Evolutionary conservation across 345 rosid genomes (phyloP).

Genomic region (Brassica incana): DNA sequence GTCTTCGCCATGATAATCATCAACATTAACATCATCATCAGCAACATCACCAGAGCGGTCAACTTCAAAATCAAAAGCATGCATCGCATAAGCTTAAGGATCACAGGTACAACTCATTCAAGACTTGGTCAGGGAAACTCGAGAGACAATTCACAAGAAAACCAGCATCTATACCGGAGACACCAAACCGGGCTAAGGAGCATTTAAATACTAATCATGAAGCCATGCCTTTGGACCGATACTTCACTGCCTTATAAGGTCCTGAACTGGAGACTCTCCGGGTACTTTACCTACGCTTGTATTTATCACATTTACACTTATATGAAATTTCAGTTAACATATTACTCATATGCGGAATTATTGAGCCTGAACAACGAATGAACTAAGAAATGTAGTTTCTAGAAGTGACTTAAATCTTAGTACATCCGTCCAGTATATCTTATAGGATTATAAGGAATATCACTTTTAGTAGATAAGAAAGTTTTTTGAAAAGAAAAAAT

Average conservation of each 20-base stretch:
- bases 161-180: not conserved
- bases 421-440: not conserved
- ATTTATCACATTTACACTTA: not conserved
- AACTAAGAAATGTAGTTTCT: not conserved
- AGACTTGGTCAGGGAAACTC: not conserved
- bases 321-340: not conserved
- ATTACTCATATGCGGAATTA: not conserved
- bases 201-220: constrained; percentile 25
- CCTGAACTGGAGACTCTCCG: constrained; percentile 76
- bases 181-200: not conserved
- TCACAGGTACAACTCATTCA: not conserved
- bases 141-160: not conserved
- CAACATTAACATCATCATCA: not conserved
- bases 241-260: constrained; percentile 78
- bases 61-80: not conserved
- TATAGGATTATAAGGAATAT: not conserved
- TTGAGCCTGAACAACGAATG: not conserved
- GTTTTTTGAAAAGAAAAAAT: not conserved
- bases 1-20: not conserved
- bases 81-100: not conserved
- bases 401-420: not conserved
- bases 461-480: not conserved
- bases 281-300: constrained; percentile 38
- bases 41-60: not conserved
- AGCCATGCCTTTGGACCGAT: constrained; percentile 65